phyloP scores from a whole-genome alignment of 805 yeast species.

The Candida ulmi region DNA sequence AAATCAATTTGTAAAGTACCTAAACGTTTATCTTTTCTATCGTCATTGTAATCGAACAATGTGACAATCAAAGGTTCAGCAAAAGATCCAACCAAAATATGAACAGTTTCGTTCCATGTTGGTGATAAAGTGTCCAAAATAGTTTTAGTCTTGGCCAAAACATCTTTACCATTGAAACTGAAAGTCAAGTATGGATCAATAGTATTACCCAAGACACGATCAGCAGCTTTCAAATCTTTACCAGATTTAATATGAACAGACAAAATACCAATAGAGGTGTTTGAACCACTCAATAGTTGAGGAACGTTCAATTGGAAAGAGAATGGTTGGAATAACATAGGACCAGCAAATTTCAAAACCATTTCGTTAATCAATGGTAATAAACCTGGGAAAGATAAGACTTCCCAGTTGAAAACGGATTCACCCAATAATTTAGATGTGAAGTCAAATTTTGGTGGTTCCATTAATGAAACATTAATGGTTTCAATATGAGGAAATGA shows the following conservation, averaged over 20 bases:
- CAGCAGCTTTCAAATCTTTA: conserved; percentile 60
- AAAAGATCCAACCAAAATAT: conserved; percentile 64
- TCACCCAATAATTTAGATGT: conserved; percentile 70
- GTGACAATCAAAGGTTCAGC: conserved; percentile 78
- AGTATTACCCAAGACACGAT: conserved; percentile 62
- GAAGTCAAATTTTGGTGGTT: conserved; percentile 87
- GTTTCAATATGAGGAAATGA: conserved; percentile 93
- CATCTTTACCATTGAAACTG: conserved; percentile 48
- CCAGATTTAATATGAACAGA: conserved; percentile 66
- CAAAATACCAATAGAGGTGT: conserved; percentile 83
- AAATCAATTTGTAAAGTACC: conserved; percentile 76
- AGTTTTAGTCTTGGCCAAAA: conserved; percentile 63
- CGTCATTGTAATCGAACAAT: conserved; percentile 72
- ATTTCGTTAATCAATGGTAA: conserved; percentile 76
- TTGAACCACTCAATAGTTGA: conserved; percentile 82
- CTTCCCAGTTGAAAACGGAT: conserved; percentile 79
- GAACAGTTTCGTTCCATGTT: conserved; percentile 76
- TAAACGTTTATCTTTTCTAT: conserved; percentile 71
- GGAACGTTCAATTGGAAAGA: conserved; percentile 91
- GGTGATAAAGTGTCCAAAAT: conserved; percentile 68
- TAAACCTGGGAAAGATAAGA: conserved; percentile 83
- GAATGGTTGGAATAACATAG: conserved; percentile 82
- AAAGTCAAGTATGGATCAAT: conserved; percentile 85
- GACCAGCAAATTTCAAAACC: conserved; percentile 83
- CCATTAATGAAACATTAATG: conserved; percentile 76